Percentiles rank a stretch among this genome's conserved stretches.
phyloP scores from a whole-genome alignment of 768 basidiomycete genomes.

The Sutorius australiensis region DNA sequence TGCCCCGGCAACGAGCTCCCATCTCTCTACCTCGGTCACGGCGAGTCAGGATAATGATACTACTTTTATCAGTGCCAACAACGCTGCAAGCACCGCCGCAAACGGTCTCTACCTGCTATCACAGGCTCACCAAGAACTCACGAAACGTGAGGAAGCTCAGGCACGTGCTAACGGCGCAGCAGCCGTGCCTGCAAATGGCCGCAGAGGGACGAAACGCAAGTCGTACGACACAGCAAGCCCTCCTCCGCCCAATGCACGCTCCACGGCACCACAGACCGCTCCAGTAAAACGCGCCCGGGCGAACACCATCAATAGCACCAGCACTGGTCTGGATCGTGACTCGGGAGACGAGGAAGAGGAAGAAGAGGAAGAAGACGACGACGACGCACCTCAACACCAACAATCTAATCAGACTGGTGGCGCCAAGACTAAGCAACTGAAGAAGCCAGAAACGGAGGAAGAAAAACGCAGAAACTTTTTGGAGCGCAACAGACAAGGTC shows the following conservation, averaged over 20 bases:
- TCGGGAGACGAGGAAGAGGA: conserved; percentile 36
- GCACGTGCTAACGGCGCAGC: conserved; percentile 49
- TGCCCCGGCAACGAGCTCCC: conserved; percentile 32
- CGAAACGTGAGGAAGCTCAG: conserved; percentile 88
- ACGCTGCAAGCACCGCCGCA: conserved; percentile 67
- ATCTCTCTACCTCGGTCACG: conserved; percentile 34
- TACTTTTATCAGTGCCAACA: conserved; percentile 44
- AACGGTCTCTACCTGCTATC: conserved; percentile 92
- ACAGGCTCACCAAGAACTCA: conserved; percentile 94
- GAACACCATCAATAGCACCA: conserved; percentile 30
- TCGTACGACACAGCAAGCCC: conserved; percentile 45
- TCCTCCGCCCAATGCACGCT: conserved; percentile 25
- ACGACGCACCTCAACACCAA: conserved; percentile 29
- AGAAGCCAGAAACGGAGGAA: conserved; percentile 95
- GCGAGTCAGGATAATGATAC: conserved; percentile 33
- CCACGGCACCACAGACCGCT: conserved; percentile 22
- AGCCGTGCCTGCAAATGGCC: conserved; percentile 25
- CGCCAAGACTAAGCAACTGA: conserved; percentile 34
- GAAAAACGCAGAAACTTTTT: conserved; percentile 97
- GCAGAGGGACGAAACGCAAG: conserved; percentile 71
- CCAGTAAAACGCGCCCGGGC: conserved; percentile 38
- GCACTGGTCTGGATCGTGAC: conserved; percentile 35
- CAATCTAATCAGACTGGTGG: conserved; percentile 8
- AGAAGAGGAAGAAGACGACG: conserved; percentile 37
- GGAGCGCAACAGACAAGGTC: conserved; percentile 96